Evolutionary conservation across 192 early-diverging fungal species (phyloP).

Genomic region (Anaeromyces robustus): DNA sequence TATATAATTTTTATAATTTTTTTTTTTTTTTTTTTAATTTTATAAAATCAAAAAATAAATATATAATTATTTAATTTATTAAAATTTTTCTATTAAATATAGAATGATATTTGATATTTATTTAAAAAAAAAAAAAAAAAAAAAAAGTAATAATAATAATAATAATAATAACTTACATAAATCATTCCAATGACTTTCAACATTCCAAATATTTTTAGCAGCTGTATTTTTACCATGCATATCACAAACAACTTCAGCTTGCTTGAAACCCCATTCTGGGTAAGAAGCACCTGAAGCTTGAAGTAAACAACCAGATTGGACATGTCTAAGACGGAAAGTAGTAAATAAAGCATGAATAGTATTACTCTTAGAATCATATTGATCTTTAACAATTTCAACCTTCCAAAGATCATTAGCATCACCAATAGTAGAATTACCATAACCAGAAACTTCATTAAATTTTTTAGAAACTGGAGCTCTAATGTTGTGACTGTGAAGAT

Average conservation of each 20-base stretch:
- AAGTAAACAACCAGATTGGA: slow-evolving; percentile 54
- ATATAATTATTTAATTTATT: too few species aligned
- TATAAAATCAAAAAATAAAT: too few species aligned
- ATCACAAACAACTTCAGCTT: slow-evolving; percentile 83
- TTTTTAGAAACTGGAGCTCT: slow-evolving; percentile 53
- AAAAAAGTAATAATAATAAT: too few species aligned
- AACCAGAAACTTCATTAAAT: slow-evolving; percentile 80
- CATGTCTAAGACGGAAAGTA: slow-evolving; percentile 64
- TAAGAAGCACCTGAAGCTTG: slow-evolving; percentile 55
- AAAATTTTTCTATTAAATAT: too few species aligned
- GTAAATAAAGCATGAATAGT: slow-evolving; percentile 58
- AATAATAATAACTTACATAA: too few species aligned
- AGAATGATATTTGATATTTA: too few species aligned
- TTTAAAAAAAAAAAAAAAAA: too few species aligned
- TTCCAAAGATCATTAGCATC: slow-evolving; percentile 87
- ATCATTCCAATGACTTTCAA: slow-evolving; percentile 73
- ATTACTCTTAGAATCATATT: background rate
- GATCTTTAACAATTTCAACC: slow-evolving; percentile 55
- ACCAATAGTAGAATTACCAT: slow-evolving; percentile 54
- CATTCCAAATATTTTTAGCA: slow-evolving; percentile 70
- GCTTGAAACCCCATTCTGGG: slow-evolving; percentile 94
- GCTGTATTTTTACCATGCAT: slow-evolving; percentile 30
- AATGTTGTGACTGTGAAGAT: slow-evolving; percentile 75
- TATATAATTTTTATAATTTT: too few species aligned
- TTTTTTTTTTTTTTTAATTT: too few species aligned